Evolutionary conservation across 2,329 filamentous ascomycete genomes (phyloP), one percentile per base, ranked within the genome.

Genomic region (Aspergillus ibericus): DNA sequence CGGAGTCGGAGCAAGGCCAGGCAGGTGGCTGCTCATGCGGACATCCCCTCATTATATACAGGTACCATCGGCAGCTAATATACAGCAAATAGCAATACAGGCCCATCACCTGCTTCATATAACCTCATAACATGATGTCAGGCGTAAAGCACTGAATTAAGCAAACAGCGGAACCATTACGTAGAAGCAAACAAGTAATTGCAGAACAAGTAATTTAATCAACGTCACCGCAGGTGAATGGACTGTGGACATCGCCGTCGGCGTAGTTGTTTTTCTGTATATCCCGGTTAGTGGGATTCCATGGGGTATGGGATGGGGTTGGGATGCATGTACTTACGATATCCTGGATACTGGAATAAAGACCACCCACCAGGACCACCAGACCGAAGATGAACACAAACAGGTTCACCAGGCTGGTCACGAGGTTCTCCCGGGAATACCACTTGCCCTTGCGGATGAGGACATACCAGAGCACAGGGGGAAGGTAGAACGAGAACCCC

Each of bases 401-500:
- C 5, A 25, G 44, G 32, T 64, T 65, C 44, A 27, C 63, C 5
- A 67, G 16, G 2, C 56, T 58, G 48, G 52, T 22, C 38, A 55
- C 51, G 16, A 83, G 44, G 46, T 77, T 80, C n/a, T 82, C 80
- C 15, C 36, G 29, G 9, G 59, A 53, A 22, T 63, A 55, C 61
- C 59, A 64, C 18, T 34, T 32, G 3, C 66, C 63, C 44, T 68
- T 62, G 12, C 60, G 58, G 32, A 70, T 55, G 16, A 70, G 58
- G 4, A 67, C 61, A 36, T 66, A 65, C 67, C 67, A 70, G 62
- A 69, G 66, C 58, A 76, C 75, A 34, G 83, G 82, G 1, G 81
- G 76, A 13, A 86, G 65, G 38, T 83, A 96, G 79, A 95, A 95
- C 68, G 93, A 93, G 79, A 95, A 95, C 35, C 91, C 92, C 65